A percentile compares a stretch with the other conserved stretches of the same genome.
Evolutionary conservation across 306 rosid genomes (phyloP).

Genomic region (Cercis canadensis): DNA sequence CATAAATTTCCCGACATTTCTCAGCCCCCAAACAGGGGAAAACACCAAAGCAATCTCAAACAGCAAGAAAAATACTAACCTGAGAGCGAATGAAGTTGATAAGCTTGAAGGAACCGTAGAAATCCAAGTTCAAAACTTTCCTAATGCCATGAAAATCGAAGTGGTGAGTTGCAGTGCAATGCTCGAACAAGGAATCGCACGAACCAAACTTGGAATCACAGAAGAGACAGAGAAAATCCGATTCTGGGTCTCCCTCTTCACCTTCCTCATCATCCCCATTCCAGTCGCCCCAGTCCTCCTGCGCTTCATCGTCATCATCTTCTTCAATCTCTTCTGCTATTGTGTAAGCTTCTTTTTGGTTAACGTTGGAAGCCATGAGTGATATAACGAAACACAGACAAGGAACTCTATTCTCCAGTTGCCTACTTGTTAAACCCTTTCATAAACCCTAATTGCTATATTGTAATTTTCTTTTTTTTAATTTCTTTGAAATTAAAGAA

Average conservation of each 20-base stretch:
- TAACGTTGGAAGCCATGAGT: slow-evolving; percentile 35
- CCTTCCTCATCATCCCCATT: slow-evolving; percentile 52
- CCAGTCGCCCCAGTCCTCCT: slow-evolving; percentile 70
- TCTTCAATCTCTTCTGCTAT: slow-evolving; percentile 35
- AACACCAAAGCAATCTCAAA: background rate
- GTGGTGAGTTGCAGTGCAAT: slow-evolving; percentile 62
- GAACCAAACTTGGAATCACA: slow-evolving; percentile 58
- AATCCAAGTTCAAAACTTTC: slow-evolving; percentile 57
- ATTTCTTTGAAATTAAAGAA: too few relatives aligned
- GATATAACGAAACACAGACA: too few relatives aligned
- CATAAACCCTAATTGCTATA: too few relatives aligned
- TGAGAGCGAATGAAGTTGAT: slow-evolving; percentile 78
- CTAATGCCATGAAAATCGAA: slow-evolving; percentile 64
- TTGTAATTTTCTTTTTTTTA: too few relatives aligned
- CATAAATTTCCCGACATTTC: background rate
- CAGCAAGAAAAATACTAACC: slow-evolving; percentile 44
- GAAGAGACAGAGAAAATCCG: slow-evolving; percentile 66
- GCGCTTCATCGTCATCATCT: slow-evolving; percentile 36
- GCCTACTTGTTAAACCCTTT: too few relatives aligned
- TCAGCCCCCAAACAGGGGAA: background rate
- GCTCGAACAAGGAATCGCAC: slow-evolving; percentile 59
- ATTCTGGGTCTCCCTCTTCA: slow-evolving; percentile 42
- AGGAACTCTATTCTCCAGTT: too few relatives aligned
- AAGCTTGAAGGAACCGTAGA: slow-evolving; percentile 80
- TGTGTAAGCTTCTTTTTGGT: slow-evolving; percentile 1